Conservation (phyloP, 2,329 filamentous ascomycete genomes). For the Tolypocladium ovalisporum region DNA sequence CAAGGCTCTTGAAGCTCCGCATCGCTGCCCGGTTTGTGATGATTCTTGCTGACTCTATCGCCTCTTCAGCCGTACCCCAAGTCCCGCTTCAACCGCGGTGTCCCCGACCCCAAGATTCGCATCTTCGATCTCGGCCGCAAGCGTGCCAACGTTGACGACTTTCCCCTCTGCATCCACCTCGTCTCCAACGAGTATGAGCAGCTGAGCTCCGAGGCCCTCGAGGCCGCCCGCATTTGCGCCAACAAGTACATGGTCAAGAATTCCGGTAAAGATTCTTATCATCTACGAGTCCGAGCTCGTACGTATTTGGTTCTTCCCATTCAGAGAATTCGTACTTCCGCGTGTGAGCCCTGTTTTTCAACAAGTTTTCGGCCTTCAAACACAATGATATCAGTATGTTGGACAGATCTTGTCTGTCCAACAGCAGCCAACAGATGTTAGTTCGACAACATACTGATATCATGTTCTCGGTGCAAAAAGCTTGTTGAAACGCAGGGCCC, state of each 20-base stretch:
- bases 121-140: conserved; percentile 99
- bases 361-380: too few relatives aligned
- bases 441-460: too few relatives aligned
- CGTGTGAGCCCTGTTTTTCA: too few relatives aligned
- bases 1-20: too few relatives aligned
- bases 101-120: conserved; percentile 72
- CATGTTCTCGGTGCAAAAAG: too few relatives aligned
- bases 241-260: conserved; percentile 89
- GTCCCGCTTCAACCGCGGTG: conserved; percentile 99
- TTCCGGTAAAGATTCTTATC: conserved; percentile 63
- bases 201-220: conserved; percentile 97
- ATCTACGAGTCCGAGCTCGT: conserved; percentile 76
- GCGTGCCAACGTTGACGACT: conserved; percentile 97
- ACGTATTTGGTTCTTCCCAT: too few relatives aligned
- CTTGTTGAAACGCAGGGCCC: too few relatives aligned
- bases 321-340: too few relatives aligned
- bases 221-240: conserved; percentile 99
- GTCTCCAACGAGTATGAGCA: conserved; percentile 99
- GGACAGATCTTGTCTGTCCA: too few relatives aligned
- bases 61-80: conserved; percentile 79
- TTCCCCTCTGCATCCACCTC: conserved; percentile 97
- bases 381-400: too few relatives aligned
- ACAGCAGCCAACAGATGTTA: too few relatives aligned
- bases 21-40: neutral
- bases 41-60: neutral